Evolutionary conservation across 1,284 basidiomycete genomes (phyloP).

Genomic region (Meira miltonrushii): DNA sequence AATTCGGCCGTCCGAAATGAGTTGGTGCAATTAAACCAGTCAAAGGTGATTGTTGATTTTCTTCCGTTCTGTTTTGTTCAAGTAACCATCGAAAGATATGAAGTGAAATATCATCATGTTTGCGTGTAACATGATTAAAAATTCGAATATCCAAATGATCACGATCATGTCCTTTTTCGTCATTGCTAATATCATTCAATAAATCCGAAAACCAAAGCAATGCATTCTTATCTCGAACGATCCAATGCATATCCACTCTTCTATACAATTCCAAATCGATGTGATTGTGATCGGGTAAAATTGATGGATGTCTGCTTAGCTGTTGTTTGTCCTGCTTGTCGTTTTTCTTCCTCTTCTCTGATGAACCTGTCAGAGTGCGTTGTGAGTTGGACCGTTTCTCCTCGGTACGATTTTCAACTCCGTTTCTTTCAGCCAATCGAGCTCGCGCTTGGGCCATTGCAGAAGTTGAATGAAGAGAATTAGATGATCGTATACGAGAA

Average conservation of each 20-base stretch:
- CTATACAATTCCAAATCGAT: neutral
- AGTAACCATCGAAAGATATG: slow-evolving; percentile 15
- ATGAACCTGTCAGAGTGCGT: neutral
- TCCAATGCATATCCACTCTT: slow-evolving; percentile 8
- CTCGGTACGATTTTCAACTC: neutral
- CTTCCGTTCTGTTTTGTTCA: slow-evolving; percentile 5
- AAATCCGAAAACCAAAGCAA: slow-evolving; percentile 17
- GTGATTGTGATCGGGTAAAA: neutral
- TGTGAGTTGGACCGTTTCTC: neutral
- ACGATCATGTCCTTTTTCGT: neutral
- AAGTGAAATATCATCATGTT: slow-evolving; percentile 10
- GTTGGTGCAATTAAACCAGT: slow-evolving; percentile 9
- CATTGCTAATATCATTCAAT: slow-evolving; percentile 11
- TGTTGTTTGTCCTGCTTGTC: neutral
- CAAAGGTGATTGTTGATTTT: slow-evolving; percentile 7
- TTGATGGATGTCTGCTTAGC: neutral
- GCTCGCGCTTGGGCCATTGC: neutral
- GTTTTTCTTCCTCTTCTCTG: too few species aligned
- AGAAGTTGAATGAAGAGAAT: neutral
- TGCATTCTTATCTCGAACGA: slow-evolving; percentile 11
- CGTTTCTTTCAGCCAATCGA: neutral
- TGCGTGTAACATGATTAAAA: slow-evolving; percentile 12
- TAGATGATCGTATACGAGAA: neutral
- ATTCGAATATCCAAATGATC: slow-evolving; percentile 9
- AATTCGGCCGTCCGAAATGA: slow-evolving; percentile 10